phyloP scores from a whole-genome alignment of 2,329 filamentous ascomycete genomes.

The Ophiognomonia clavigignenti-juglandacearum region DNA sequence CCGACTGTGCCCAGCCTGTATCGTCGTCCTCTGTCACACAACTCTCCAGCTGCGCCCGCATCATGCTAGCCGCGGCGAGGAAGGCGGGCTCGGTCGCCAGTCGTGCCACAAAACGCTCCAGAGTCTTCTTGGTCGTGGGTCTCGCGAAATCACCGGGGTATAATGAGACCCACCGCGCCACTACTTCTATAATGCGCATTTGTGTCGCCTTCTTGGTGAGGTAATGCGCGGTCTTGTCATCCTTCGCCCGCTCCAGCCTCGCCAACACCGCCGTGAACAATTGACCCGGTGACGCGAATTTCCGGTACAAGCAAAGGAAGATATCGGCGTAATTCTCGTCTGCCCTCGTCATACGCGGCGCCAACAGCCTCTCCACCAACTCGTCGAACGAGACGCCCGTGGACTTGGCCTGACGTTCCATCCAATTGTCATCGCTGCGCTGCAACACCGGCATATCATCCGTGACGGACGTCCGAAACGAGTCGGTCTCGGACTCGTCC shows the following conservation, averaged over 20 bases:
- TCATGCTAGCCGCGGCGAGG: constrained; percentile 78
- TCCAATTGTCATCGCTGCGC: constrained; percentile 58
- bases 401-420: constrained; percentile 46
- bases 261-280: constrained; percentile 75
- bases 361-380: constrained; percentile 80
- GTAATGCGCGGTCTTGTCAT: constrained; percentile 61
- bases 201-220: constrained; percentile 77
- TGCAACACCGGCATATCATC: constrained; percentile 65
- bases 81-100: constrained; percentile 78
- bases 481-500: constrained; percentile 67
- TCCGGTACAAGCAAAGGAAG: constrained; percentile 89
- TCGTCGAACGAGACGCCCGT: constrained; percentile 60
- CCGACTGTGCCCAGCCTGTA: constrained; percentile 82
- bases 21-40: constrained; percentile 82
- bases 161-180: constrained; percentile 82
- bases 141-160: constrained; percentile 94
- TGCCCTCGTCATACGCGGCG: constrained; percentile 75
- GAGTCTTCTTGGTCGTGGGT: constrained; percentile 62
- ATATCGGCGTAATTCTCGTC: constrained; percentile 85
- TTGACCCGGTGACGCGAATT: constrained; percentile 78
- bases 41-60: constrained; percentile 70
- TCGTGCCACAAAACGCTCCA: constrained; percentile 70
- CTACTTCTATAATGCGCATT: constrained; percentile 73
- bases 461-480: constrained; percentile 50
- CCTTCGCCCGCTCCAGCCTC: constrained; percentile 66